phyloP scores from a whole-genome alignment of 352 stramenopile species.

The Phytophthora parvispora region DNA sequence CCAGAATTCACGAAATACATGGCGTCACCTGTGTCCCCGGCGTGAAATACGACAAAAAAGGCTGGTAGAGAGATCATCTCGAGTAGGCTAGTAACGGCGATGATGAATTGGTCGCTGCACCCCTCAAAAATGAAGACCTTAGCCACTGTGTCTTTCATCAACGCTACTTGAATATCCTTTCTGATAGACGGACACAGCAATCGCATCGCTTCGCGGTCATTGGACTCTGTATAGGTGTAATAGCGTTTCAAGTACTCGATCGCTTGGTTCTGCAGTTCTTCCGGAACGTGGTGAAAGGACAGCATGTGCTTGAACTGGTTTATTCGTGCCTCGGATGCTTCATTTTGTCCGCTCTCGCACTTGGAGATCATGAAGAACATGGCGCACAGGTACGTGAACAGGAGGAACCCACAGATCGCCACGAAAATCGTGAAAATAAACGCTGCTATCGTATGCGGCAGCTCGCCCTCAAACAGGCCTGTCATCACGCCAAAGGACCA shows the following conservation, averaged over 20 bases:
- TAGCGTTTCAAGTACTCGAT: constrained; percentile 70
- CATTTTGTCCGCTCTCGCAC: constrained; percentile 61
- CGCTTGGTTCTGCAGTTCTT: constrained; percentile 56
- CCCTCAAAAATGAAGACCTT: constrained; percentile 69
- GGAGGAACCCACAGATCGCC: constrained; percentile 65
- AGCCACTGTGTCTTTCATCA: constrained; percentile 70
- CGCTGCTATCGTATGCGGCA: constrained; percentile 52
- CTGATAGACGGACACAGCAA: constrained; percentile 72
- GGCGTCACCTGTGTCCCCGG: constrained; percentile 60
- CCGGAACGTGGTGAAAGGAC: constrained; percentile 69
- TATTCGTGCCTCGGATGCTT: constrained; percentile 65
- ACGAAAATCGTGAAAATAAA: constrained; percentile 80
- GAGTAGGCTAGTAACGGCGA: constrained; percentile 70
- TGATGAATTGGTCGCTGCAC: constrained; percentile 73
- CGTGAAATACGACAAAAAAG: constrained; percentile 57
- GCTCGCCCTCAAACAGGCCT: constrained; percentile 72
- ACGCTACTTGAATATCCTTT: constrained; percentile 70
- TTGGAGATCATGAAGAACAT: constrained; percentile 88
- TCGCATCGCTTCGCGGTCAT: constrained; percentile 69
- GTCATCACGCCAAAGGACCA: constrained; percentile 74
- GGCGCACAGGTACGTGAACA: constrained; percentile 78
- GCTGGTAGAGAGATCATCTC: constrained; percentile 73
- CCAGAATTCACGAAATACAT: constrained; percentile 82
- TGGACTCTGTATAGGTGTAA: constrained; percentile 73
- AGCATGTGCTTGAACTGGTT: constrained; percentile 83